These are phyloP conservation scores for Carex pumila DNA, from an alignment of 176 grass and related monocot species.

Conservation along the genomic window DNA sequence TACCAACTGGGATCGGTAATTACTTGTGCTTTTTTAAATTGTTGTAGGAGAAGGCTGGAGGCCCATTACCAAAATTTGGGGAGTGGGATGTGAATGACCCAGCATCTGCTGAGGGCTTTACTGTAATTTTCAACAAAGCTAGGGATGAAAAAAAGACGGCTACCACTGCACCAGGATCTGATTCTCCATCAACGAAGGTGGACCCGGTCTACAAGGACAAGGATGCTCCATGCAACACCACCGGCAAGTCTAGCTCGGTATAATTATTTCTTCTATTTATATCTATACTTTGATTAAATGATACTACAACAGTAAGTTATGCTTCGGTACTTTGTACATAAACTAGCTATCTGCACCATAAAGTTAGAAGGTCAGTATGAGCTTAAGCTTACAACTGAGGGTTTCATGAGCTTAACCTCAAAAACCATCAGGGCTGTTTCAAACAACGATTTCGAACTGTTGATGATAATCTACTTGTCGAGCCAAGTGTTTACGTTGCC, in stretches of 20 bases:
- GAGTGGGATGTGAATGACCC: constrained; percentile 38
- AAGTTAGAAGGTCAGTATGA: neutral
- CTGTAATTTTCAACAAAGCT: constrained; percentile 38
- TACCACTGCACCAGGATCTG: neutral
- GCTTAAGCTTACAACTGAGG: neutral
- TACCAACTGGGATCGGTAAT: neutral
- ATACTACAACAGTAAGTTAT: neutral
- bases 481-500: neutral
- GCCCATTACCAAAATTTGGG: constrained; percentile 32
- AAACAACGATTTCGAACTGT: neutral
- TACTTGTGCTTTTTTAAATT: neutral
- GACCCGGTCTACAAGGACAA: constrained; percentile 25
- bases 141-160: constrained; percentile 36
- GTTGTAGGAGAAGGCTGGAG: constrained; percentile 17
- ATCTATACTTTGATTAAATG: neutral
- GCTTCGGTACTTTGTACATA: neutral
- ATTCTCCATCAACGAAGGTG: constrained; percentile 15
- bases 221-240: neutral
- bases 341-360: no score
- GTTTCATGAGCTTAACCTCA: neutral
- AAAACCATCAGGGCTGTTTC: neutral
- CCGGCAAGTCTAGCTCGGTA: constrained; percentile 20
- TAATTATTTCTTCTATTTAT: neutral
- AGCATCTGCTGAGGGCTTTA: constrained; percentile 33
- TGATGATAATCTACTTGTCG: neutral